Percentiles rank a stretch among this genome's conserved stretches.
Evolutionary conservation across 306 rosid species (phyloP).

Genomic region (Begonia masoniana): DNA sequence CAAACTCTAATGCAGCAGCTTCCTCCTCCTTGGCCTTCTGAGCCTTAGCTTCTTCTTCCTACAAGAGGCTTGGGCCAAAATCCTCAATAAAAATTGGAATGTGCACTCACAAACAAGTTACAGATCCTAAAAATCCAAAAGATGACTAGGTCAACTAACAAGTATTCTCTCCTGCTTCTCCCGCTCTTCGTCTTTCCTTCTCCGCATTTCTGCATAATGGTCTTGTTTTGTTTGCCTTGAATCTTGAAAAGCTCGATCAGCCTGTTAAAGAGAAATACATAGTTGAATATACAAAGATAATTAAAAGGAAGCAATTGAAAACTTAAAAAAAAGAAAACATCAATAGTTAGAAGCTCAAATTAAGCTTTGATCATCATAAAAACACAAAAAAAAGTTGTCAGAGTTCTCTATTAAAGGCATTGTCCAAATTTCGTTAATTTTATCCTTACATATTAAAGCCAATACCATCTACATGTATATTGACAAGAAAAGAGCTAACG

Average conservation of each 20-base stretch:
- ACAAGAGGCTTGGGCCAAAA: slow-evolving; percentile 14
- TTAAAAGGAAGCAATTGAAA: not conserved
- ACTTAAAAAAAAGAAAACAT: not conserved
- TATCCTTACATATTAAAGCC: no score
- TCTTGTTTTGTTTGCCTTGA: slow-evolving; percentile 73
- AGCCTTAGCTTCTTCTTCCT: slow-evolving; percentile 94
- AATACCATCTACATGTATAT: not conserved
- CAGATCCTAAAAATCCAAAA: slow-evolving; percentile 8
- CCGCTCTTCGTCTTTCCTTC: slow-evolving; percentile 90
- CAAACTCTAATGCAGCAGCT: slow-evolving; percentile 91
- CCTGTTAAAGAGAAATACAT: slow-evolving; percentile 17
- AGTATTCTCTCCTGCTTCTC: slow-evolving; percentile 62
- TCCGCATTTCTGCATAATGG: slow-evolving; percentile 62
- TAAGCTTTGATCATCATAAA: not conserved
- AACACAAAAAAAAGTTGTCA: no score
- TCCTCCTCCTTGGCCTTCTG: slow-evolving; percentile 90
- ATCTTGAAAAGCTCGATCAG: slow-evolving; percentile 74
- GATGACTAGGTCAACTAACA: slow-evolving; percentile 30
- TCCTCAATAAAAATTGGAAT: slow-evolving; percentile 12
- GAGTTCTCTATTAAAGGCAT: no score
- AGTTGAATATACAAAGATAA: not conserved
- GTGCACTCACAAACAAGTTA: slow-evolving; percentile 1
- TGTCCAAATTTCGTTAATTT: no score
- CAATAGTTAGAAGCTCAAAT: not conserved
- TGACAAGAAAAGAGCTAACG: not conserved